Conservation (phyloP, 768 basidiomycete genomes). For the Xerocomus brunneocitrinus region DNA sequence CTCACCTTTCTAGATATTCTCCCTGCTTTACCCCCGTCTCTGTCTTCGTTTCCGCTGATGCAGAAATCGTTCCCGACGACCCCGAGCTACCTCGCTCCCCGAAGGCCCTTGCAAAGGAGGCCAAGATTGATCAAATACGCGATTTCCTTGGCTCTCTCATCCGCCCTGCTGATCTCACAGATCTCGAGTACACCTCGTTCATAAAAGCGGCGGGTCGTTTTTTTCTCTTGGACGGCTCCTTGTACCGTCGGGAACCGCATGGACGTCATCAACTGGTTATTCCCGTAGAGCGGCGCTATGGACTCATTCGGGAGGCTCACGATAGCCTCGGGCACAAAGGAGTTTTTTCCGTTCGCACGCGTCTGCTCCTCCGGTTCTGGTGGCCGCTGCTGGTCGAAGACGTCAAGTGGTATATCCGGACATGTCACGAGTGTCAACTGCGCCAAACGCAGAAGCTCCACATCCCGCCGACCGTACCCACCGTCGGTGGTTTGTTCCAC, state of each 20-base stretch:
- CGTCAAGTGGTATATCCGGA: constrained; percentile 26
- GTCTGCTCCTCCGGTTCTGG: neutral
- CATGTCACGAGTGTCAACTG: constrained; percentile 33
- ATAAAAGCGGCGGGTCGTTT: neutral
- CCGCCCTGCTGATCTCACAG: neutral
- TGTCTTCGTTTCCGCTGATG: neutral
- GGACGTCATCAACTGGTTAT: neutral
- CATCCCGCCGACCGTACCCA: constrained; percentile 9
- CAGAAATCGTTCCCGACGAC: neutral
- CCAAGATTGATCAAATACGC: neutral
- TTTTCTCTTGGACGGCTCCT: no score
- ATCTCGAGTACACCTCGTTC: neutral
- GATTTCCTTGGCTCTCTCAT: neutral
- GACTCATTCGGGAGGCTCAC: neutral
- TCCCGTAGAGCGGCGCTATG: neutral
- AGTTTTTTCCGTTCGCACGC: neutral
- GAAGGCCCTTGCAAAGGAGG: neutral
- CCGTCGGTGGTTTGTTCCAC: constrained; percentile 9
- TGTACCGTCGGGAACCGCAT: neutral
- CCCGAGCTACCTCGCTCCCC: neutral
- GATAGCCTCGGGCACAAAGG: neutral
- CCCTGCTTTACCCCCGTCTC: neutral
- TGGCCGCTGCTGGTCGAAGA: constrained; percentile 6
- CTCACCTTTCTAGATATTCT: neutral
- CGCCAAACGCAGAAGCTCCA: constrained; percentile 17